Evolutionary conservation across 1,139 yeast genomes (phyloP), one percentile per base, ranked within the genome.

Genomic region (Chernovozyma aurita): DNA sequence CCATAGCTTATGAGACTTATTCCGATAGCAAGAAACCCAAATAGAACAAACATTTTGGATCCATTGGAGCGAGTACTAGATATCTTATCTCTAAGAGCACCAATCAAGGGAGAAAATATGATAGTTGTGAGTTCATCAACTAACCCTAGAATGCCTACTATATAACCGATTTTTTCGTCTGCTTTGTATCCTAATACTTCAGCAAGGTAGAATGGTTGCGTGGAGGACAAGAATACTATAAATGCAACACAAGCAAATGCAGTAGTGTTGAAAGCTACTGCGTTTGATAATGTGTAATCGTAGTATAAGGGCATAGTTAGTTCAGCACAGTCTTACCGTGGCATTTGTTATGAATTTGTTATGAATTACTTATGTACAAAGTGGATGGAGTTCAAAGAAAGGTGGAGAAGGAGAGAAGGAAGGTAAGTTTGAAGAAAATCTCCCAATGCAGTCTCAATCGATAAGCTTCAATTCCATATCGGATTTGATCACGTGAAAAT

Each of bases 171-270:
- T 4, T 59, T 52, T 5, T 65, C 55, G 13, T 57, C 52, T 8
- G 32, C 18, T 15, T 42, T 36, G 25, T 74, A 57, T 0, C 74
- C 74, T 14, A 80, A 57, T 1, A 78, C 73, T 47, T 78, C 80
- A 4, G 76, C 66, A 28, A 82, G 61, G 51, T 73, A 79, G 50
- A 80, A 81, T 3, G 88, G 78, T 58, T 81, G 88, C 1, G 86
- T 75, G 4, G 86, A 71, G 24, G 80, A 68, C 35, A 81, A 55
- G 49, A 81, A 82, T n/a, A 82, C 87, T 31, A 79, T 76, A 36
- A 79, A 63, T 3, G 85, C 65, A 24, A 82, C 73, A 32, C 79
- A 66, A 24, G 71, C 68, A 48, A 79, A 76, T 37, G 69, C 72
- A 3, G 68, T 47, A 15, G 49, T 43, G 31, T 53, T 54, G 41